Base-by-base conservation (phyloP, 139 green algal species). In the Dunaliella primolecta region DNA sequence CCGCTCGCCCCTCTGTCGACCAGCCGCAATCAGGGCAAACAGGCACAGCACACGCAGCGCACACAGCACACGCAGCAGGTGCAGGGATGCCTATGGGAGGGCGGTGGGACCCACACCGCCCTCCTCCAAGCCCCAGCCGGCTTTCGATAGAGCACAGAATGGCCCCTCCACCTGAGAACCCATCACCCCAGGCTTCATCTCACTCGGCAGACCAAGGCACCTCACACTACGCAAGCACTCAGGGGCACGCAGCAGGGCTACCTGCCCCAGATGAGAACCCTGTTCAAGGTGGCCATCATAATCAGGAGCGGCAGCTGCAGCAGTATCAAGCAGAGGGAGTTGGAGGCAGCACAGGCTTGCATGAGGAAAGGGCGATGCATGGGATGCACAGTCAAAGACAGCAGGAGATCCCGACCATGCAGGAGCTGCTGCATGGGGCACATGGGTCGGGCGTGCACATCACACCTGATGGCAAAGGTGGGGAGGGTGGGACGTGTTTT, bases 381-480 rank as follows among this genome's bases (percentile, higher is more conserved):
- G n/a, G n/a, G n/a, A n/a, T n/a, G n/a, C n/a, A n/a, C n/a, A n/a
- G n/a, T n/a, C n/a, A n/a, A n/a, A n/a, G n/a, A 34, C 36, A 72
- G 34, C 24, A 30, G 27, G 64, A 80, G 81, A 64, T 34, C 27
- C 81, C 81, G 21, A 77, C 38, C 24, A 85, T 85, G 81, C 38
- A 64, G 25, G 35, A 85, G 81, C 81, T 85, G 32, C 56, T 85
- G 81, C 81, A 85, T 32, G 81, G 81, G n/a, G 3, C n/a, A 11
- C 75, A 36, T 23, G n/a, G 46, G 46, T 25, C 46, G 46, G 46
- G 7, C 15, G 46, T 64, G 46, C 46, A 64, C 7, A 15, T 7
- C 46, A 64, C 46, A 7, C 46, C 46, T 7, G 7, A 7, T 64
- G 46, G 46, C 46, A 7, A 7, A 64, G 46, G 46, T 64, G 46